Evolutionary conservation across 2,329 filamentous ascomycete species (phyloP).

Genomic region (Lachnellula subtilissima): DNA sequence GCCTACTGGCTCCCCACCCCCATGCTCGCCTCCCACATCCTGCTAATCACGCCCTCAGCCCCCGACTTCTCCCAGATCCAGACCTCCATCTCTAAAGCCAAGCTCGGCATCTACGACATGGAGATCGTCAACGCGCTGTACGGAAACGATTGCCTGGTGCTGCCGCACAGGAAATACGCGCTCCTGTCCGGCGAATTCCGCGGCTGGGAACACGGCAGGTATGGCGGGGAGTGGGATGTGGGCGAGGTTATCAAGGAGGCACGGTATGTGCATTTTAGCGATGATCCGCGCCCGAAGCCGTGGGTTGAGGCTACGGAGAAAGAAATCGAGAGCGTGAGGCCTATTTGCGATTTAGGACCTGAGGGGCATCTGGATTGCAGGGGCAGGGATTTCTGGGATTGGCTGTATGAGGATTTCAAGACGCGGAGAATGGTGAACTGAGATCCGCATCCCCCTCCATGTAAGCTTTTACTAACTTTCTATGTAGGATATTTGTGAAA

Average conservation of each 20-base stretch:
- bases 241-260: conserved; percentile 45
- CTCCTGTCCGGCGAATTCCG: conserved; percentile 55
- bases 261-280: conserved; percentile 55
- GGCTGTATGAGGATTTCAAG: conserved; percentile 25
- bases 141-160: conserved; percentile 35
- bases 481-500: no score
- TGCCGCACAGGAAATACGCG: conserved; percentile 53
- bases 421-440: conserved; percentile 17
- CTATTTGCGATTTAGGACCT: conserved; percentile 15
- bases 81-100: conserved; percentile 21
- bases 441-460: no score
- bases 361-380: conserved; percentile 20
- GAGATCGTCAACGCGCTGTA: conserved; percentile 24
- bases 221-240: conserved; percentile 46
- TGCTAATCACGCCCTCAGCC: conserved; percentile 56
- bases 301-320: conserved; percentile 44
- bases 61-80: conserved; percentile 41
- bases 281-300: conserved; percentile 56
- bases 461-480: no score
- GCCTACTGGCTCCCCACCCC: conserved; percentile 64
- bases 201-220: conserved; percentile 37
- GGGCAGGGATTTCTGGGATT: conserved; percentile 23
- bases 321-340: conserved; percentile 10
- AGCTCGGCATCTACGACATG: conserved; percentile 47
- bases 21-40: conserved; percentile 54